These are phyloP conservation scores for Globisporangium irregulare DNA, from an alignment of 352 stramenopile genomes.

Conservation along the genomic window DNA sequence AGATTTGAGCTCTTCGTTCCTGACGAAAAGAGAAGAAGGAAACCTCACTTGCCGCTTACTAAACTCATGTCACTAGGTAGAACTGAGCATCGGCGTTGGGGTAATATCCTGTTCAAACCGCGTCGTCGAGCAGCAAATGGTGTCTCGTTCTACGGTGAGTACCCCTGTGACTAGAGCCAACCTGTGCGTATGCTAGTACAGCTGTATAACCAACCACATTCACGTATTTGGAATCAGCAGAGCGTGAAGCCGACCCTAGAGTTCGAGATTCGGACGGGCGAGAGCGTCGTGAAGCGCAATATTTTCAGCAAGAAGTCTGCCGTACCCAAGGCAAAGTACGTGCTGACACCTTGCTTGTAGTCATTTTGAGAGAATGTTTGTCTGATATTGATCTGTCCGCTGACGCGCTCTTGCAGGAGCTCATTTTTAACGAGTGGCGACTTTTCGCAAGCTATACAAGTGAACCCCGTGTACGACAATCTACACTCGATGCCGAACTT, in stretches of 20 bases:
- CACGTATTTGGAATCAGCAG: slow-evolving; percentile 5
- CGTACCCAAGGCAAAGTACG: slow-evolving; percentile 25
- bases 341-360: background rate
- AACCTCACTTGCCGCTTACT: background rate
- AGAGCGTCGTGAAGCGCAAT: slow-evolving; percentile 51
- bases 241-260: slow-evolving; percentile 14
- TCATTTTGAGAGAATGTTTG: background rate
- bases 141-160: slow-evolving; percentile 41
- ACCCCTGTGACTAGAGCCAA: background rate
- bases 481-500: slow-evolving; percentile 26
- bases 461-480: slow-evolving; percentile 34
- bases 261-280: slow-evolving; percentile 52
- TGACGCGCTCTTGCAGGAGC: slow-evolving; percentile 15
- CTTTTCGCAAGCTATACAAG: slow-evolving; percentile 36
- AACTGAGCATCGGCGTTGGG: slow-evolving; percentile 62
- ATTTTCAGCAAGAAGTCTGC: slow-evolving; percentile 16
- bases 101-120: slow-evolving; percentile 44
- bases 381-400: background rate
- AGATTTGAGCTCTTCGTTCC: background rate
- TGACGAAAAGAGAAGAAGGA: background rate
- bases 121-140: slow-evolving; percentile 53
- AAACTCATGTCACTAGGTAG: slow-evolving; percentile 30
- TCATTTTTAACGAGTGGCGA: slow-evolving; percentile 41
- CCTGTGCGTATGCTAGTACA: too few species aligned
- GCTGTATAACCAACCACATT: background rate